Percentiles rank a stretch among this genome's conserved stretches.
Conservation (phyloP, 768 basidiomycete species). For the Leccinum subgranulosum region DNA sequence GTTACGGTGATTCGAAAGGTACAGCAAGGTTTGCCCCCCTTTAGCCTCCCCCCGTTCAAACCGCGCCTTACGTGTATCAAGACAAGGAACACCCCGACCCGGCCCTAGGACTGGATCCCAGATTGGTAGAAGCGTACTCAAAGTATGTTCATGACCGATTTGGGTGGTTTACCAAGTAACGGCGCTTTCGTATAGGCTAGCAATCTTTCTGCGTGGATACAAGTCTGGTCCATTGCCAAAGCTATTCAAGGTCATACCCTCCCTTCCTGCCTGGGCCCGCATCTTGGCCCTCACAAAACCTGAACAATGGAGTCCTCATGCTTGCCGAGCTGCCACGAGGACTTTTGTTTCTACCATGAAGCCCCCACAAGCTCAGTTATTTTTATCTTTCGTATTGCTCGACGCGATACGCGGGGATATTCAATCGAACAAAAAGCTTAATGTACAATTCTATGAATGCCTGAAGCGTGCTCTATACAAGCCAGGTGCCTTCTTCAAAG, state of each 20-base stretch:
- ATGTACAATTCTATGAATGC: constrained; percentile 93
- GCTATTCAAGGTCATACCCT: constrained; percentile 96
- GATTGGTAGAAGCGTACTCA: constrained; percentile 88
- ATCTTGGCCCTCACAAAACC: constrained; percentile 91
- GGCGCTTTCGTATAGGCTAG: constrained; percentile 58
- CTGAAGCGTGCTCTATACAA: constrained; percentile 92
- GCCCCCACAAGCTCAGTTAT: constrained; percentile 89
- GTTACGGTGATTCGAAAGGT: constrained; percentile 58
- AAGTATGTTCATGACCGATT: constrained; percentile 60
- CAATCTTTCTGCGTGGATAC: constrained; percentile 80
- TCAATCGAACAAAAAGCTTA: constrained; percentile 78
- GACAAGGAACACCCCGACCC: constrained; percentile 67
- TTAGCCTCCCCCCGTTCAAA: neutral
- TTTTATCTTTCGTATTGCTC: constrained; percentile 86
- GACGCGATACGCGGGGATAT: constrained; percentile 92
- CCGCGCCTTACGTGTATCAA: constrained; percentile 20
- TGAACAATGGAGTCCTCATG: constrained; percentile 94
- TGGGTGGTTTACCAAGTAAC: constrained; percentile 3
- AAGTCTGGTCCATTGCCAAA: constrained; percentile 94
- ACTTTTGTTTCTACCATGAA: constrained; percentile 98
- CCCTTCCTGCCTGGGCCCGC: constrained; percentile 93
- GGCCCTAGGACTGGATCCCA: constrained; percentile 84
- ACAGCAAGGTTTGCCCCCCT: constrained; percentile 45
- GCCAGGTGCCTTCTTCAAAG: constrained; percentile 98
- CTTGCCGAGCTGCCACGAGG: constrained; percentile 88